Percentiles rank a stretch among this genome's conserved stretches.
Conservation (phyloP, 768 basidiomycete genomes). For the Asterophora lycoperdoides region DNA sequence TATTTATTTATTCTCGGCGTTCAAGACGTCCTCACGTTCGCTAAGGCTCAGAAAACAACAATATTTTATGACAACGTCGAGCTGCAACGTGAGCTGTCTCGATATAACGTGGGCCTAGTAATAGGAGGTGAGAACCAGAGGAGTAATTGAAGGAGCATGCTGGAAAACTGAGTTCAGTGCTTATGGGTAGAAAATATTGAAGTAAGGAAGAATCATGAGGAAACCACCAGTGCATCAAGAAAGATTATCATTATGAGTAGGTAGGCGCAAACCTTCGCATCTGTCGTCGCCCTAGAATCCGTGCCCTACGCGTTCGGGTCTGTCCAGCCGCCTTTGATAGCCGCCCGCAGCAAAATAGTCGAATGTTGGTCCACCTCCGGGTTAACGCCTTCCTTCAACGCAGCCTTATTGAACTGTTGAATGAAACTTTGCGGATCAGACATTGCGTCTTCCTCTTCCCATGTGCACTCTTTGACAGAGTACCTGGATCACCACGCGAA, state of each 20-base stretch:
- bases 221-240: neutral
- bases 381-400: constrained; percentile 25
- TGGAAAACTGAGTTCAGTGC: too few species aligned
- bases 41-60: too few species aligned
- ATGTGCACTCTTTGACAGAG: constrained; percentile 29
- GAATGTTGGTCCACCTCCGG: constrained; percentile 21
- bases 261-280: neutral
- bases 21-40: too few species aligned
- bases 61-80: too few species aligned
- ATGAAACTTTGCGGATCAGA: constrained; percentile 25
- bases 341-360: constrained; percentile 28
- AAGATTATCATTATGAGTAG: neutral
- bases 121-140: too few species aligned
- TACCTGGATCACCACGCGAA: constrained; percentile 24
- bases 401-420: constrained; percentile 26
- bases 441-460: constrained; percentile 31
- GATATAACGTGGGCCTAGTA: too few species aligned
- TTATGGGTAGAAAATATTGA: too few species aligned
- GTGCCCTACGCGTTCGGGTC: constrained; percentile 12
- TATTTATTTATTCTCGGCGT: too few species aligned
- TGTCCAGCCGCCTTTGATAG: constrained; percentile 28
- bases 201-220: too few species aligned
- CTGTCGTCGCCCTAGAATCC: neutral
- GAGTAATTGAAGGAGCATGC: too few species aligned
- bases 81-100: too few species aligned